Evolutionary conservation across 352 stramenopile genomes (phyloP), one percentile per base, ranked within the genome.

Genomic region (Globisporangium paroecandrum): DNA sequence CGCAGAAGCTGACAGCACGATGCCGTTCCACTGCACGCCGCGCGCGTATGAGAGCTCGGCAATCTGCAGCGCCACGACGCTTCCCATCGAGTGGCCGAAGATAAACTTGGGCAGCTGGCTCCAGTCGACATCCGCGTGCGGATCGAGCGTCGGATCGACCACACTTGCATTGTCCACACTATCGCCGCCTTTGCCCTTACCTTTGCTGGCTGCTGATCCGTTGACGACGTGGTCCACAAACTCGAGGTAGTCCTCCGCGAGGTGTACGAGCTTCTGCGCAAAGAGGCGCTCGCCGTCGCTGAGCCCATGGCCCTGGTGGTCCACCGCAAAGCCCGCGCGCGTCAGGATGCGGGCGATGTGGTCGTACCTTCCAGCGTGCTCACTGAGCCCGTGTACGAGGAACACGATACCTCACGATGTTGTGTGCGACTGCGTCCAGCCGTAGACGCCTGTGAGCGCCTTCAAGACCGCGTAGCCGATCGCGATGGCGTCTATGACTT

Each of bases 241-340:
- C 62, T 89, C 73, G 29, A 84, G 62, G 34, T 78, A 81, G 66
- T 89, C 79, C 18, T 85, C 76, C 1, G 75, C 69, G 13, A 87
- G 69, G 57, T 90, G 63, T 57, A 58, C 60, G 29, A 88, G 64
- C 46, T 80, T 72, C 47, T 71, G 47, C 32, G 81, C 77, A 64
- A 83, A 85, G 66, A 83, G 77, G 51, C 78, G 71, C 43, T 89
- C 82, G 32, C 81, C 79, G 61, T 90, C 81, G 63, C 81, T 89
- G 34, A 75, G 62, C 18, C 82, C 82, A 62, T 88, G 79, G 7
- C 82, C 81, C 47, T 90, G 81, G 56, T 85, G 76, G 70, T 89
- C 81, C 49, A 89, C 82, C 2, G 81, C 79, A 7, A 32, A 32
- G 32, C 10, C 32, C 53, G 43, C 69, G 62, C 10, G 69, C 74